Conservation (phyloP, 352 stramenopile genomes). For the Phytophthora constricta region DNA sequence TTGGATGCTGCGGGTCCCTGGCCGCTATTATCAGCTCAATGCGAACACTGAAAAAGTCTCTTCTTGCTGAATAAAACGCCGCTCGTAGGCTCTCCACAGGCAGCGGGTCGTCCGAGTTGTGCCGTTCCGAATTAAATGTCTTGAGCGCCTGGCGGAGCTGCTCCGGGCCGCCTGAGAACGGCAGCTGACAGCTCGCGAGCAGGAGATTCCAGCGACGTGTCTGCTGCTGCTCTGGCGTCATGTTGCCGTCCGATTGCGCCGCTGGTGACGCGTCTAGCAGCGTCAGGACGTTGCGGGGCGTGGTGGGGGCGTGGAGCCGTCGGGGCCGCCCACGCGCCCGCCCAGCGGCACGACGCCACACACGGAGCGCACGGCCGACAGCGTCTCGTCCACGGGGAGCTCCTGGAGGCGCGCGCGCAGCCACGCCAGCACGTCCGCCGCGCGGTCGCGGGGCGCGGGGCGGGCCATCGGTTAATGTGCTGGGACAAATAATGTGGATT, state of each 20-base stretch:
- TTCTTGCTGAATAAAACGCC: slow-evolving; percentile 49
- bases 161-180: slow-evolving; percentile 26
- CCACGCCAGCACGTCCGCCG: slow-evolving; percentile 35
- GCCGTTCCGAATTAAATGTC: slow-evolving; percentile 14
- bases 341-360: slow-evolving; percentile 60
- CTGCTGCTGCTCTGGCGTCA: slow-evolving; percentile 2
- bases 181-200: slow-evolving; percentile 40
- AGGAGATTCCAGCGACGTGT: slow-evolving; percentile 38
- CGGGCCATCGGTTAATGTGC: not conserved
- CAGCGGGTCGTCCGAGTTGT: slow-evolving; percentile 19
- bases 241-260: not conserved
- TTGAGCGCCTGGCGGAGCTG: slow-evolving; percentile 42
- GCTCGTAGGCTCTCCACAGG: slow-evolving; percentile 32
- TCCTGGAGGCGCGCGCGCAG: slow-evolving; percentile 53
- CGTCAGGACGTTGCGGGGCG: slow-evolving; percentile 22
- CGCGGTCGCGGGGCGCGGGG: slow-evolving; percentile 1
- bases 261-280: slow-evolving; percentile 14
- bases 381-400: slow-evolving; percentile 30
- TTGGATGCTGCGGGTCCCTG: slow-evolving; percentile 41
- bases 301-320: slow-evolving; percentile 30
- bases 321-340: slow-evolving; percentile 29
- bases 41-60: slow-evolving; percentile 58
- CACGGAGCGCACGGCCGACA: slow-evolving; percentile 54
- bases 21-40: slow-evolving; percentile 62
- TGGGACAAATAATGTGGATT: not conserved